A percentile compares a stretch with the other conserved stretches of the same genome.
Evolutionary conservation across 441 rosid genomes (phyloP).

Genomic region (Daphne laureola): DNA sequence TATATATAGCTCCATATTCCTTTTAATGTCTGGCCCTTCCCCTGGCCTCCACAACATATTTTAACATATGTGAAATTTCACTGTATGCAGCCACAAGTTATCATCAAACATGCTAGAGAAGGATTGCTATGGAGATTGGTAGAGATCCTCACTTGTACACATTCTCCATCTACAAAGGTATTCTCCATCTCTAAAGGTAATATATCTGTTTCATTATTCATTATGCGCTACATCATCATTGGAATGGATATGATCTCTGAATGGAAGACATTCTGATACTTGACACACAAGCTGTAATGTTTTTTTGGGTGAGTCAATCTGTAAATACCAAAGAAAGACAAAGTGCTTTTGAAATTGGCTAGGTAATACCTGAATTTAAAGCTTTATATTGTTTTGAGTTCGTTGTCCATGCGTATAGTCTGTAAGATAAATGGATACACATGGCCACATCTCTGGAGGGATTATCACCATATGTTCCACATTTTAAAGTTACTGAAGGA

Average conservation of each 20-base stretch:
- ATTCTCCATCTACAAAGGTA: constrained; percentile 61
- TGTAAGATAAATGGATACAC: constrained; percentile 62
- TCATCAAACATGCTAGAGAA: constrained; percentile 84
- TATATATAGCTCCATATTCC: no score
- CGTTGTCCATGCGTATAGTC: neutral
- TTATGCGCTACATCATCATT: no score
- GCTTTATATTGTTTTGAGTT: constrained; percentile 7
- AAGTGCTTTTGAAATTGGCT: constrained; percentile 77
- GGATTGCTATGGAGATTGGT: constrained; percentile 46
- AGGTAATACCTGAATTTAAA: constrained; percentile 18
- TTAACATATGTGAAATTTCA: no score
- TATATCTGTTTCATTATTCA: no score
- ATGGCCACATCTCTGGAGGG: constrained; percentile 68
- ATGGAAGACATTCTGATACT: constrained; percentile 79
- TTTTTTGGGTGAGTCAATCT: constrained; percentile 85
- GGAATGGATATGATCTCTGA: constrained; percentile 43
- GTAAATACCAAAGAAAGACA: constrained; percentile 83
- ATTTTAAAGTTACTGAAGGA: constrained; percentile 80
- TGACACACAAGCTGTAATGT: constrained; percentile 85
- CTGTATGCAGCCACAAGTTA: constrained; percentile 8
- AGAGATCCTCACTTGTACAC: constrained; percentile 81
- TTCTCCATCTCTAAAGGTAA: no score
- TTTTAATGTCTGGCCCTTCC: no score
- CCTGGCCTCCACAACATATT: no score
- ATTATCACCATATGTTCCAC: constrained; percentile 62